Evolutionary conservation across 2,329 filamentous ascomycete genomes (phyloP), one percentile per base, ranked within the genome.

Genomic region (Coniochaeta sp.): DNA sequence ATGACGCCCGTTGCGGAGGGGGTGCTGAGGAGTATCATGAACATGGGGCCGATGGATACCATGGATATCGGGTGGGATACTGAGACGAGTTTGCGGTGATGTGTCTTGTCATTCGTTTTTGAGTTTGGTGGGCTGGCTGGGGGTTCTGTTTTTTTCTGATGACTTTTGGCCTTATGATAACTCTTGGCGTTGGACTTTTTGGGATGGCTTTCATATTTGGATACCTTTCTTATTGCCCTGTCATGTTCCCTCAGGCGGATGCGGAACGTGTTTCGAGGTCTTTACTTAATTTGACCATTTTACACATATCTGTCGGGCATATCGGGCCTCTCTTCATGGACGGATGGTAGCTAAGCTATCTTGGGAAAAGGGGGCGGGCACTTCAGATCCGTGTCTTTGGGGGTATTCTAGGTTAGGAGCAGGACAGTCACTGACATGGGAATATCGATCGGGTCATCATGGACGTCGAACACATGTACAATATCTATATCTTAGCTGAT

Each of bases 1-100:
- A 80, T 85, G 73, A 80, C 81, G 22, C 81, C 81, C 6, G 79
- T 84, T 16, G 79, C 81, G 0, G 83, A 86, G 57, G 82, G 83
- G 0, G 78, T 87, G 50, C 70, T 87, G 55, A 75, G 81, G 61
- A 79, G 81, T 9, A 71, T 86, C 60, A 83, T 85, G 79, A 81
- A 79, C 59, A 79, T 86, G 74, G 80, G 80, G 8, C 76, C 82
- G 0, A 83, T 87, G 78, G 83, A 87, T 64, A 79, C 79, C 12
- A 84, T 87, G 80, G 83, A 84, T 64, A 71, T 82, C 61, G 74
- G 73, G 17, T 71, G 75, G 34, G 50, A 58, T 31, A 58, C 56
- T 3, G 33, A 58, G 31, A 57, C 54, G 17, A 57, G 54, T 26
- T 14, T 57, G 54, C 54, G 31, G 54, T 57, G 33, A 38, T 19